Conservation (phyloP, 495 filamentous ascomycete species). For the Schizothecium vesticola region DNA sequence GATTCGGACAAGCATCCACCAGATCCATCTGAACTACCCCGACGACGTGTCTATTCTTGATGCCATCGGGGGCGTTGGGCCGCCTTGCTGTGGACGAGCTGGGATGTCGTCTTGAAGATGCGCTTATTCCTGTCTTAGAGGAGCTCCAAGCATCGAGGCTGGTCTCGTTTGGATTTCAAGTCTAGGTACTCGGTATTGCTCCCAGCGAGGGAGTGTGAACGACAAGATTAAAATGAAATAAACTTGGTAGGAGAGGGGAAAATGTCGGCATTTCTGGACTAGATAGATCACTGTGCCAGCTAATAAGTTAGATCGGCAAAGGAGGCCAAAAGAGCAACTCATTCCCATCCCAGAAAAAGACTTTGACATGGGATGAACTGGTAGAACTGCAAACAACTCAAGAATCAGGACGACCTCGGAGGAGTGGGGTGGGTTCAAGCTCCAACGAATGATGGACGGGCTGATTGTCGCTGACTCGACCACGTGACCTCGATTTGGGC, state of each 20-base stretch:
- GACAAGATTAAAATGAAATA: background rate
- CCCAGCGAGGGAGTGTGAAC: background rate
- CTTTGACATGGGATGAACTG: background rate
- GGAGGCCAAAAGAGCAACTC: background rate
- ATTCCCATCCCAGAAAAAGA: background rate
- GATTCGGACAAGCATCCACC: background rate
- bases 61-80: background rate
- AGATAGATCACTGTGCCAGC: too few relatives aligned
- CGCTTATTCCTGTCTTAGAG: background rate
- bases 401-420: too few relatives aligned
- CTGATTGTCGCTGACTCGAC: background rate
- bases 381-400: background rate
- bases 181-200: background rate
- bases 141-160: background rate
- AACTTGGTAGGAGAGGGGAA: too few relatives aligned
- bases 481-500: conserved; percentile 13
- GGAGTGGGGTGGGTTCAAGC: conserved; percentile 3
- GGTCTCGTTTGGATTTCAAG: background rate
- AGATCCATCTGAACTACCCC: background rate
- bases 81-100: background rate
- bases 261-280: too few relatives aligned
- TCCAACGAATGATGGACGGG: background rate
- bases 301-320: background rate
- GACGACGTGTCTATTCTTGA: background rate
- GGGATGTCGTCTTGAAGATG: background rate